Evolutionary conservation across 192 early-diverging fungal genomes (phyloP), one percentile per base, ranked within the genome.

Genomic region (Coemansia sp.): DNA sequence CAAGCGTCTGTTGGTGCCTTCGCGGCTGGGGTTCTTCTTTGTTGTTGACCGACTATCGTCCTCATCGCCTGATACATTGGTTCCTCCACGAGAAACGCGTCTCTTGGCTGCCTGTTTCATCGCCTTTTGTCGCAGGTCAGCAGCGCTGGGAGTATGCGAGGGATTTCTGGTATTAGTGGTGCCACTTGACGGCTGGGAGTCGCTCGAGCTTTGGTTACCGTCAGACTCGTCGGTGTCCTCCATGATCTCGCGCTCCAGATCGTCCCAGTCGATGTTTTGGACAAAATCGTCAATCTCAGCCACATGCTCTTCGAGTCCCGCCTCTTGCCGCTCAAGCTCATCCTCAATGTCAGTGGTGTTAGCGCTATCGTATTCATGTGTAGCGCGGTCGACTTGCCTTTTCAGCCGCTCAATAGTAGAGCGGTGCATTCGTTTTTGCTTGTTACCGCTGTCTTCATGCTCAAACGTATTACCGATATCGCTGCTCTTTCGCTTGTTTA

Each of bases 231-330:
- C 71, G 70, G 62, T 74, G 43, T 71, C 77, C 13, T 62, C 70
- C 77, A 79, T 79, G 3, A 68, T 63, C 61, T 87, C 84, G 34
- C 82, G 81, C 39, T 88, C 87, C 58, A 82, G 63, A 39, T 87
- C 74, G 51, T 85, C 79, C 63, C 84, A 86, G 58, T 86, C 77
- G 39, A 81, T 65, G 20, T 79, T 83, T 52, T 85, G 81, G 23
- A 90, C 69, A 62, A 89, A 88, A 25, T 72, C 68, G 13, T 82
- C 71, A 28, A 84, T 66, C 61, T 86, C 78, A 52, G 61, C 75
- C 31, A 79, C 84, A 66, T 85, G 82, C 34, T 81, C 80, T 15
- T 65, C 74, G 26, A 85, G 68, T 2, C 72, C 69, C 2, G 77
- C 76, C 28, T 82, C 79, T 42, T 83, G 75, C 52, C 84, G 73